Percentiles rank a stretch among this genome's conserved stretches.
Evolutionary conservation across 2,329 filamentous ascomycete species (phyloP).

Genomic region (Cytospora schulzeri): DNA sequence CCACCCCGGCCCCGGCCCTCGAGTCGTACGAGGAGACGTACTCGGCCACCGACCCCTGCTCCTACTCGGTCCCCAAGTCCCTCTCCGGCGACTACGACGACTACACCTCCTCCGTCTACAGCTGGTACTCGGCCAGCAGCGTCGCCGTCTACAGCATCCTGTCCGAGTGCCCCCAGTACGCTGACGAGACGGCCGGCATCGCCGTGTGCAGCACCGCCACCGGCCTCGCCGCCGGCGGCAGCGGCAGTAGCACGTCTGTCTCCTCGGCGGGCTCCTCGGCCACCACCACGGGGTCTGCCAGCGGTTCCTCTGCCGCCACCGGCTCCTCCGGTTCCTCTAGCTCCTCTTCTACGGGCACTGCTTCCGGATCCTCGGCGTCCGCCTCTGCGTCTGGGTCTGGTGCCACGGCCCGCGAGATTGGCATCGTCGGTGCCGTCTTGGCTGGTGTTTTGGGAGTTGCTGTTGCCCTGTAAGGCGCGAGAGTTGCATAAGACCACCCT

Average conservation of each 20-base stretch:
- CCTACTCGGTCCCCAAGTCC: slow-evolving; percentile 30
- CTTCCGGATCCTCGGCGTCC: slow-evolving; percentile 11
- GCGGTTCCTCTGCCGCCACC: slow-evolving; percentile 3
- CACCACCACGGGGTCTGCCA: slow-evolving; percentile 8
- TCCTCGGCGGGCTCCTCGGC: background rate
- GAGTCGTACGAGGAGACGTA: slow-evolving; percentile 28
- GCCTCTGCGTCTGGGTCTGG: slow-evolving; percentile 8
- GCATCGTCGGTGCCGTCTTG: slow-evolving; percentile 20
- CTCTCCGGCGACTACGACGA: slow-evolving; percentile 28
- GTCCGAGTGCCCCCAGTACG: slow-evolving; percentile 33
- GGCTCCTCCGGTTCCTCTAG: slow-evolving; percentile 14
- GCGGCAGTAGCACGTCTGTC: background rate
- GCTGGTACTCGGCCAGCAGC: slow-evolving; percentile 33
- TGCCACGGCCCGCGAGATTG: slow-evolving; percentile 17
- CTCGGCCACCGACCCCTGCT: slow-evolving; percentile 33
- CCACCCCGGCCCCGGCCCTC: slow-evolving; percentile 32
- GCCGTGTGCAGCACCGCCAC: slow-evolving; percentile 1
- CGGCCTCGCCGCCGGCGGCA: slow-evolving; percentile 11
- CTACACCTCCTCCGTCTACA: slow-evolving; percentile 31
- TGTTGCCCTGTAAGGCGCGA: slow-evolving; percentile 17
- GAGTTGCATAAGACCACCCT: no score
- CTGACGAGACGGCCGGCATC: slow-evolving; percentile 23
- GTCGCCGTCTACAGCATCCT: slow-evolving; percentile 31
- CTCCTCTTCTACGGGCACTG: slow-evolving; percentile 7
- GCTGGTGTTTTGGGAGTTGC: slow-evolving; percentile 23